A percentile compares a stretch with the other conserved stretches of the same genome.
These are phyloP conservation scores for Termitomyces sp. DNA, from an alignment of 768 basidiomycete genomes.

Conservation along the genomic window DNA sequence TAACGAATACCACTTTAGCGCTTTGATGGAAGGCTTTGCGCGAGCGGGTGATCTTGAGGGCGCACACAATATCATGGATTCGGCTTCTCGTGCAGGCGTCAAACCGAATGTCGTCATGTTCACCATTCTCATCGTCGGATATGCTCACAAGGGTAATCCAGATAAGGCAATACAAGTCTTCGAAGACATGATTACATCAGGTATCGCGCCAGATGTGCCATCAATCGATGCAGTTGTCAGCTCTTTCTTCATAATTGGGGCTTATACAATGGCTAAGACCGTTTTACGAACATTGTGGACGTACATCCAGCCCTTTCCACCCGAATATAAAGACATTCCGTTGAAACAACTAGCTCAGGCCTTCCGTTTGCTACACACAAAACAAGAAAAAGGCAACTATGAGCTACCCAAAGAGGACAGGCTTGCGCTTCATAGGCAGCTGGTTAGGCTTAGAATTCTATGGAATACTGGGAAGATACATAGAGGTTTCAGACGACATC, in stretches of 20 bases:
- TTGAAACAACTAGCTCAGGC: conserved; percentile 38
- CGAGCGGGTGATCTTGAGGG: conserved; percentile 51
- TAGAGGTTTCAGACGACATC: background rate
- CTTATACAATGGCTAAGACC: conserved; percentile 41
- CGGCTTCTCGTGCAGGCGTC: conserved; percentile 44
- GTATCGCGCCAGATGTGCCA: conserved; percentile 63
- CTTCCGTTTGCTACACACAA: conserved; percentile 39
- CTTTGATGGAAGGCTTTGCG: conserved; percentile 73
- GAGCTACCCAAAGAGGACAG: conserved; percentile 25
- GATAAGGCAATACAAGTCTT: conserved; percentile 49
- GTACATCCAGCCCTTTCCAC: conserved; percentile 56
- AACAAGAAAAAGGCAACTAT: conserved; percentile 9
- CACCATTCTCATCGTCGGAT: conserved; percentile 72
- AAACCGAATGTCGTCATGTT: conserved; percentile 62
- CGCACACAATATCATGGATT: conserved; percentile 51
- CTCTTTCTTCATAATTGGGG: conserved; percentile 58
- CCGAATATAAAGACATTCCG: conserved; percentile 34
- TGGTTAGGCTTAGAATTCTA: conserved; percentile 17
- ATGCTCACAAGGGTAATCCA: conserved; percentile 56
- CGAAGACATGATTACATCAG: conserved; percentile 53
- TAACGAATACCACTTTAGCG: conserved; percentile 65
- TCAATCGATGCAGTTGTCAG: conserved; percentile 67
- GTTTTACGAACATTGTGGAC: conserved; percentile 62
- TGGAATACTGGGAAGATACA: conserved; percentile 5
- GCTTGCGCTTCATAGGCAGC: conserved; percentile 30